phyloP scores from a whole-genome alignment of 768 basidiomycete species.

The Suillus paluster region DNA sequence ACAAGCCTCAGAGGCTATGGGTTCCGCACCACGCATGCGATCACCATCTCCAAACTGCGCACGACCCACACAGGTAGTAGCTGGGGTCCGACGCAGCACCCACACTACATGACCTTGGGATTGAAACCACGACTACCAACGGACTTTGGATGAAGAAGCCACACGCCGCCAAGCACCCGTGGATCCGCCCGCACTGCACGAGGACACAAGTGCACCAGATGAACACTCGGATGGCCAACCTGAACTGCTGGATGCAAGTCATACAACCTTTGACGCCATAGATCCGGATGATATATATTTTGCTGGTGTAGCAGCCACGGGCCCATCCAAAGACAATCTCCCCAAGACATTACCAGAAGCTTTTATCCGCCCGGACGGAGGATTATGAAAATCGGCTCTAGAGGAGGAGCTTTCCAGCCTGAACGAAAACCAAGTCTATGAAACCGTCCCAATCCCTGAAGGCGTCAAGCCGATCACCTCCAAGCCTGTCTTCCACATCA shows the following conservation, averaged over 20 bases:
- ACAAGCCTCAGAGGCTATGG: neutral
- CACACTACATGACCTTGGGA: neutral
- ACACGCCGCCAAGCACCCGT: neutral
- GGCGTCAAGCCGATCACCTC: conserved; percentile 9
- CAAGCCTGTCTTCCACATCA: conserved; percentile 12
- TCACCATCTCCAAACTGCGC: neutral
- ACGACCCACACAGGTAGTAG: neutral
- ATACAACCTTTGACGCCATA: neutral
- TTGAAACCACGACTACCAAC: neutral
- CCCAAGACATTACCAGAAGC: conserved; percentile 6
- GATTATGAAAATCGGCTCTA: neutral
- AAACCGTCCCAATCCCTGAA: conserved; percentile 11
- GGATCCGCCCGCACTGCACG: no score
- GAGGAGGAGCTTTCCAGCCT: conserved; percentile 8
- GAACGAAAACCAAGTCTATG: conserved; percentile 10
- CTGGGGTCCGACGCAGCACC: neutral
- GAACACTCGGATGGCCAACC: neutral
- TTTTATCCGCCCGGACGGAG: neutral
- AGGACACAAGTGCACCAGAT: no score
- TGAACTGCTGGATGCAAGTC: neutral
- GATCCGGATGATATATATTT: neutral
- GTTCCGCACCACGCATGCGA: neutral
- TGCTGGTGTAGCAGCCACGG: conserved; percentile 4
- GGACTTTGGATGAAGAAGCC: neutral
- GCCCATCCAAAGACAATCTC: neutral